phyloP scores from a whole-genome alignment of 2,329 filamentous ascomycete genomes.

The Trichoderma sp. region DNA sequence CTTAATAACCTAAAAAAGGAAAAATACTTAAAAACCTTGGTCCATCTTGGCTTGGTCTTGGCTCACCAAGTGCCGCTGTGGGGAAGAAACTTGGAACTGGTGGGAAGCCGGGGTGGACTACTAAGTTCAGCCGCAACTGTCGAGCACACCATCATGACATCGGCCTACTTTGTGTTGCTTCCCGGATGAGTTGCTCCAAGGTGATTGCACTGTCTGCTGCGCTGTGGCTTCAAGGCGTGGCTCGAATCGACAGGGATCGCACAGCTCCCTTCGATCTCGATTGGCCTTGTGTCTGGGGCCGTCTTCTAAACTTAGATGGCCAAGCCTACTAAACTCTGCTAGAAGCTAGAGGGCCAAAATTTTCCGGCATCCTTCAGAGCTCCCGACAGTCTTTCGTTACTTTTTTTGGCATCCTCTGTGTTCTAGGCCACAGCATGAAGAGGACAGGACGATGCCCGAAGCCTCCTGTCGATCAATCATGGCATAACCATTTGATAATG shows the following conservation, averaged over 20 bases:
- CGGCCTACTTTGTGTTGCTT: background rate
- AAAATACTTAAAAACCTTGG: conserved; percentile 3
- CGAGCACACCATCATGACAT: conserved; percentile 7
- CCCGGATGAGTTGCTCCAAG: conserved; percentile 10
- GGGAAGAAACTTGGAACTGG: background rate
- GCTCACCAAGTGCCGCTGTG: background rate
- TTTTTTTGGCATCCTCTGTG: background rate
- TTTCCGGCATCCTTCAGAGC: background rate
- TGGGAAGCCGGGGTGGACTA: background rate
- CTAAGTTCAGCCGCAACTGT: conserved; percentile 20
- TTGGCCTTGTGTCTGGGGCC: background rate
- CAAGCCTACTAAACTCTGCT: background rate
- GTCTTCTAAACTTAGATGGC: conserved; percentile 12
- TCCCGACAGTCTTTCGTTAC: background rate
- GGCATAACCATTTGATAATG: conserved; percentile 6
- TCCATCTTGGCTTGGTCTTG: background rate
- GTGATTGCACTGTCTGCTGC: background rate
- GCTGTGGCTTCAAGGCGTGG: conserved; percentile 6
- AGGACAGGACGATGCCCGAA: background rate
- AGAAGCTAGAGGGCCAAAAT: background rate
- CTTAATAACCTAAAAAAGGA: conserved; percentile 13
- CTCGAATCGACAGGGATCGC: background rate
- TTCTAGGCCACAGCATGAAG: background rate
- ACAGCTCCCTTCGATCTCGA: background rate
- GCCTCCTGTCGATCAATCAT: conserved; percentile 15